Percentiles rank a stretch among this genome's conserved stretches.
phyloP scores from a whole-genome alignment of 352 stramenopile species.

The Plasmopara muralis region DNA sequence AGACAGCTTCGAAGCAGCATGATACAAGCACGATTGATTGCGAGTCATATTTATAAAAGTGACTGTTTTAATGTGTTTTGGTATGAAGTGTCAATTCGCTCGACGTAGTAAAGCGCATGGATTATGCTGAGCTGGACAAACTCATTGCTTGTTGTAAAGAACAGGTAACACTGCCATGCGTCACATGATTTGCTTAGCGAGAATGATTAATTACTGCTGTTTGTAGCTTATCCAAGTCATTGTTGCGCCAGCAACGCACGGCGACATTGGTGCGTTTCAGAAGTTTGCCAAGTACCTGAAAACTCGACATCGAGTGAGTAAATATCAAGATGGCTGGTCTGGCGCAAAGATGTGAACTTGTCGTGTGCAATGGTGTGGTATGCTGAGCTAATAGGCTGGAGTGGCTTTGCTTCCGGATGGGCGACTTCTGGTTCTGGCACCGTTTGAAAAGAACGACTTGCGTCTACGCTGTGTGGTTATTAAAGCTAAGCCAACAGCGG shows the following conservation, averaged over 20 bases:
- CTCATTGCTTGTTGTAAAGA: conserved; percentile 45
- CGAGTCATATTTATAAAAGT: neutral
- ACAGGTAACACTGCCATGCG: conserved; percentile 28
- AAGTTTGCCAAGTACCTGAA: conserved; percentile 49
- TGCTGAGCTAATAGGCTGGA: conserved; percentile 33
- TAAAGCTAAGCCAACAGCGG: conserved; percentile 26
- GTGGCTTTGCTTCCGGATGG: conserved; percentile 41
- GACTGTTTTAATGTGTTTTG: neutral
- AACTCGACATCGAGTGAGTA: conserved; percentile 38
- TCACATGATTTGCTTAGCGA: neutral
- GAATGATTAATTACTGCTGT: conserved; percentile 2
- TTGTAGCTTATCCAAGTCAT: conserved; percentile 49
- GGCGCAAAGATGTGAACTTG: neutral
- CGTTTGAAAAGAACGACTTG: conserved; percentile 30
- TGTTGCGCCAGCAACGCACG: conserved; percentile 22
- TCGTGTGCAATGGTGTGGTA: neutral
- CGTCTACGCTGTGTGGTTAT: conserved; percentile 49
- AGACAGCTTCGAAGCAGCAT: neutral
- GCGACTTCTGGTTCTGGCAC: conserved; percentile 46
- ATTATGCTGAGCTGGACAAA: conserved; percentile 45
- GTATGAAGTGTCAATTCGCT: conserved; percentile 32
- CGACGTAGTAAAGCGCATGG: conserved; percentile 52
- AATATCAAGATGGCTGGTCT: neutral
- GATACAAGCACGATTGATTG: neutral
- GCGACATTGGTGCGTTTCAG: conserved; percentile 29